A percentile compares a stretch with the other conserved stretches of the same genome.
These are phyloP conservation scores for Magnusiomyces tetraspermus DNA, from an alignment of 1,139 yeast species.

Conservation along the genomic window DNA sequence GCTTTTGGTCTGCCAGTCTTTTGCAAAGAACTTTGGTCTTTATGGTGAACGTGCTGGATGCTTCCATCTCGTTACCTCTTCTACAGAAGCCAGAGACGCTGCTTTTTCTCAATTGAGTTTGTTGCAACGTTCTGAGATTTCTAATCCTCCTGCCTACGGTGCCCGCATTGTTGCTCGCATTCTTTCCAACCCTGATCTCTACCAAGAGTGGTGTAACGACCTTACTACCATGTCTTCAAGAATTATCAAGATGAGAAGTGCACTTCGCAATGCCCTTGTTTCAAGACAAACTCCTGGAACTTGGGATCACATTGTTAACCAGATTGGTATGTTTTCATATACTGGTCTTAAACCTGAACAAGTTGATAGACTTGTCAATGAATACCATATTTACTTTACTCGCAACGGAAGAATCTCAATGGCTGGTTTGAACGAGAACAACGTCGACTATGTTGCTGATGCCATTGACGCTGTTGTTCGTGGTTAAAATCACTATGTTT, in stretches of 20 bases:
- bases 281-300: constrained; percentile 69
- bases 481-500: no score
- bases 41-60: no score
- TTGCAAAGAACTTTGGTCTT: constrained; percentile 94
- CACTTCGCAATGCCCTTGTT: constrained; percentile 52
- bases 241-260: constrained; percentile 65
- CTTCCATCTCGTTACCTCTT: constrained; percentile 40
- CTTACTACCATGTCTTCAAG: constrained; percentile 82
- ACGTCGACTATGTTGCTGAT: constrained; percentile 70
- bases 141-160: constrained; percentile 95
- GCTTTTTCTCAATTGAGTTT: constrained; percentile 69
- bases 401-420: constrained; percentile 79
- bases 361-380: constrained; percentile 66
- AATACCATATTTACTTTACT: constrained; percentile 69
- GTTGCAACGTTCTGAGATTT: constrained; percentile 72
- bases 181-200: constrained; percentile 53
- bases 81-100: constrained; percentile 33
- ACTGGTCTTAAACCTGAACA: constrained; percentile 77
- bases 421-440: constrained; percentile 80
- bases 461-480: constrained; percentile 51
- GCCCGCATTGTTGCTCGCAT: constrained; percentile 83
- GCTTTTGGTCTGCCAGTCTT: constrained; percentile 70
- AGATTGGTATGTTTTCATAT: constrained; percentile 95
- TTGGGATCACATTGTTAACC: constrained; percentile 89
- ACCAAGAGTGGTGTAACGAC: constrained; percentile 76